Conservation (phyloP, 129 eudicot species). For the Artemisia annua region DNA sequence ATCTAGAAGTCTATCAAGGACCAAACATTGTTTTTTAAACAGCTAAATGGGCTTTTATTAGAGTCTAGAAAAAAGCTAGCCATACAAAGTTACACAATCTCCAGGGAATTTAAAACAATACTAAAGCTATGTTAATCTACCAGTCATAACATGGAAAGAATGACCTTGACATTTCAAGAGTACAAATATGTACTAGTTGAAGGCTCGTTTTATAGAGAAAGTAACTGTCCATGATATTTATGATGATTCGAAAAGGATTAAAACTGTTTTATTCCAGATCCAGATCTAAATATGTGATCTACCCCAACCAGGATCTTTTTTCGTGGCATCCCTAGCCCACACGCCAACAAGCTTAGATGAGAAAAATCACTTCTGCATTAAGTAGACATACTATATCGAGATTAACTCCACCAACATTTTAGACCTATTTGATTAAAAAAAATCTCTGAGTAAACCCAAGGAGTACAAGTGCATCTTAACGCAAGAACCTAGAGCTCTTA, state of each 20-base stretch:
- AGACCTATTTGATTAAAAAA: too few species aligned
- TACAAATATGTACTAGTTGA: not conserved
- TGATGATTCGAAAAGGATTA: not conserved
- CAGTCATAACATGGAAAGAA: slow-evolving; percentile 6
- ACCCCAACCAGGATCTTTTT: not conserved
- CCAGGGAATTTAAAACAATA: too few species aligned
- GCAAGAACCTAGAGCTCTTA: not conserved
- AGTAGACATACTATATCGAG: not conserved
- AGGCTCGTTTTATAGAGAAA: not conserved
- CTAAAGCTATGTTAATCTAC: too few species aligned
- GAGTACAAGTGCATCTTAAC: not conserved
- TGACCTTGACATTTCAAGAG: slow-evolving; percentile 1
- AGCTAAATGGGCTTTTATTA: too few species aligned
- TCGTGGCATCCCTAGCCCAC: not conserved
- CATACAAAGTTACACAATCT: too few species aligned
- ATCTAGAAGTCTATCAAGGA: too few species aligned
- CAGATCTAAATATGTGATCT: not conserved
- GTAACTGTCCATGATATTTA: slow-evolving; percentile 1
- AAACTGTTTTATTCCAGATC: not conserved
- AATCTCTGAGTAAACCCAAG: too few species aligned
- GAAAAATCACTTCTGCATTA: not conserved
- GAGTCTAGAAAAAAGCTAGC: too few species aligned
- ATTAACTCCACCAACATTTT: not conserved
- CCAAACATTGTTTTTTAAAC: too few species aligned
- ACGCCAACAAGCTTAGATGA: not conserved